phyloP scores from a whole-genome alignment of 495 filamentous ascomycete genomes.

The Lasiosphaeria miniovina region DNA sequence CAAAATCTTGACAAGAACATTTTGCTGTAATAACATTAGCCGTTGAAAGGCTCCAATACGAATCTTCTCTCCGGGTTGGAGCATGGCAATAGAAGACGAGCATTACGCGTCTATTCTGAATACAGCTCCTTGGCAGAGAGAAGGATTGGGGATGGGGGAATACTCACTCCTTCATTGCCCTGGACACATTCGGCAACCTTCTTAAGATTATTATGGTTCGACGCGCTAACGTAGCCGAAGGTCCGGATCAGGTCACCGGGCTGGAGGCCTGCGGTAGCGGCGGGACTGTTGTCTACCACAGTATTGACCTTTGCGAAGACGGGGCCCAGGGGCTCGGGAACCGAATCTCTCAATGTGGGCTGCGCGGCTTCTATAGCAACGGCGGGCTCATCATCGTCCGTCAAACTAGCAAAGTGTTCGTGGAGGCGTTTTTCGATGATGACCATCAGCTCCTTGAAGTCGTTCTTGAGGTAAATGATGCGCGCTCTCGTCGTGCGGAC shows the following conservation, averaged over 20 bases:
- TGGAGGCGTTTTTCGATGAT: conserved; percentile 79
- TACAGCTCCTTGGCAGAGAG: background rate
- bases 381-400: conserved; percentile 30
- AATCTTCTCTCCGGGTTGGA: no score
- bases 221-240: conserved; percentile 77
- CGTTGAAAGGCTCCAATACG: no score
- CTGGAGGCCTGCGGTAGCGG: conserved; percentile 76
- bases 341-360: conserved; percentile 30
- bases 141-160: background rate
- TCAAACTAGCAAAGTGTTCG: conserved; percentile 62
- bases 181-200: conserved; percentile 83
- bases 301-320: conserved; percentile 91
- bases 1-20: conserved; percentile 67
- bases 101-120: conserved; percentile 7
- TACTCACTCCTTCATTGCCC: conserved; percentile 84
- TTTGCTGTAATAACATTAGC: conserved; percentile 47
- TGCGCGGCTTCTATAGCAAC: conserved; percentile 2
- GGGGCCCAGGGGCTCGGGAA: conserved; percentile 50
- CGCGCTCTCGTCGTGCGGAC: conserved; percentile 87
- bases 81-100: no score
- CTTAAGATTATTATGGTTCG: conserved; percentile 80
- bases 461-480: conserved; percentile 86
- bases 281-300: conserved; percentile 75
- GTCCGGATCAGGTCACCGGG: conserved; percentile 76
- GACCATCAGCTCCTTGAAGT: conserved; percentile 86